These are phyloP conservation scores for Neltuma alba DNA, from an alignment of 306 rosid species.

Conservation along the genomic window DNA sequence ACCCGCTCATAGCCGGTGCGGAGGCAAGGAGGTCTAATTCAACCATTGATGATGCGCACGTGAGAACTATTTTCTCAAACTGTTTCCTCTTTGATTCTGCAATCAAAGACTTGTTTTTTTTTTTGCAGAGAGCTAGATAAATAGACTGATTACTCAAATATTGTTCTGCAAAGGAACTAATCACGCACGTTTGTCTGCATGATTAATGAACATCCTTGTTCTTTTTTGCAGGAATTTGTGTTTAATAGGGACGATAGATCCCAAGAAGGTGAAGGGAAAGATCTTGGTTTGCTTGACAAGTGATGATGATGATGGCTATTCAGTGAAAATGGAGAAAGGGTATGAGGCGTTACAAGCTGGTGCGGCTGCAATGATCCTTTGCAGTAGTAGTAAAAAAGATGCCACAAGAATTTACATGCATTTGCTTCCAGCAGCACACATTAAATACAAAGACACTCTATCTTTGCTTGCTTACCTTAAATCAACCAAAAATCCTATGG, in stretches of 20 bases:
- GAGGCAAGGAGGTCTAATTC: not conserved
- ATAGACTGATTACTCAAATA: too few relatives aligned
- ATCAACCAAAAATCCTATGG: not conserved
- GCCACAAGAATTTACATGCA: not conserved
- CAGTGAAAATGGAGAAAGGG: not conserved
- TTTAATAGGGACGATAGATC: not conserved
- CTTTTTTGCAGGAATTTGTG: not conserved
- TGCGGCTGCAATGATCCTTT: not conserved
- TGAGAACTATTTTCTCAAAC: too few relatives aligned
- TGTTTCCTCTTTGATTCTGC: not conserved
- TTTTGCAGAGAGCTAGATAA: too few relatives aligned
- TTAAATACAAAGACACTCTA: not conserved
- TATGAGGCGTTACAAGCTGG: not conserved
- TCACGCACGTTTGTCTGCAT: too few relatives aligned
- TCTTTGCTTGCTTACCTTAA: not conserved
- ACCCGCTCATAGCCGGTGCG: not conserved
- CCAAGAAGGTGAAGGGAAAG: not conserved
- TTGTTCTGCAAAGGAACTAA: too few relatives aligned
- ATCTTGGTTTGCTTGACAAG: not conserved
- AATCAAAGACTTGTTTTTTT: too few relatives aligned
- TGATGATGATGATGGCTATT: fast-evolving
- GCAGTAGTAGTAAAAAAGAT: not conserved
- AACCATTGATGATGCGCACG: not conserved
- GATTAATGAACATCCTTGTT: too few relatives aligned
- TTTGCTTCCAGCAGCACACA: not conserved